Evolutionary conservation across 148 eudicot genomes (phyloP).

Genomic region (Rhododendron griersonianum): DNA sequence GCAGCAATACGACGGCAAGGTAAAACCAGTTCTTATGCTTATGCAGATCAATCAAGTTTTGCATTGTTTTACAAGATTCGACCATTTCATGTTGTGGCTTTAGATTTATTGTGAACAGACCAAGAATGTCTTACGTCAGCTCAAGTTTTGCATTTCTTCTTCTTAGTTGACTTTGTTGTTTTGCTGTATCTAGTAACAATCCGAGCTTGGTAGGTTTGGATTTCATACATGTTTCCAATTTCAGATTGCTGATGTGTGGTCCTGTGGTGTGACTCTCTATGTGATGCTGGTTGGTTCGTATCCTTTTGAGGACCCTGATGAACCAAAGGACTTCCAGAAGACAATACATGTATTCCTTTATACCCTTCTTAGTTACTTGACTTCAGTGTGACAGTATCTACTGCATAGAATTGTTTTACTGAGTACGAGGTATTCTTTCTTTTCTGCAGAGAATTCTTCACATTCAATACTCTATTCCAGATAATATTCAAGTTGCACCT

Average conservation of each 20-base stretch:
- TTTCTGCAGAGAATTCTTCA: slow-evolving; percentile 66
- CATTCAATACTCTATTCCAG: slow-evolving; percentile 81
- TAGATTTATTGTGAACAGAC: neutral
- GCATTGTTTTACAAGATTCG: neutral
- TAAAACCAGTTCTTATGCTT: slow-evolving; percentile 11
- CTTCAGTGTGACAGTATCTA: neutral
- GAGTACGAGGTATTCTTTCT: neutral
- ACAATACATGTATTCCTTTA: slow-evolving; percentile 53
- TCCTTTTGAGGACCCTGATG: slow-evolving; percentile 93
- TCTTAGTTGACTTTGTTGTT: neutral
- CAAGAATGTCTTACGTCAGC: neutral
- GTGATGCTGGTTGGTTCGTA: slow-evolving; percentile 91
- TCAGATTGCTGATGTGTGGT: slow-evolving; percentile 99
- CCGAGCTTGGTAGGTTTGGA: neutral
- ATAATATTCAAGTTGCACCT: slow-evolving; percentile 50
- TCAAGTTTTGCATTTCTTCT: neutral
- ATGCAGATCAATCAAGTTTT: neutral
- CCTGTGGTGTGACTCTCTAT: slow-evolving; percentile 90
- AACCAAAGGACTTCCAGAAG: slow-evolving; percentile 80
- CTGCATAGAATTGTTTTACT: neutral
- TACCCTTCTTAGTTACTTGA: neutral
- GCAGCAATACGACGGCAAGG: slow-evolving; percentile 96
- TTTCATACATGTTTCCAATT: slow-evolving; percentile 9
- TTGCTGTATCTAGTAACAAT: neutral
- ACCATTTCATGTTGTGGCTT: neutral